Base-by-base conservation (phyloP, 2,329 filamentous ascomycete species). In the Lachnellula hyalina region DNA sequence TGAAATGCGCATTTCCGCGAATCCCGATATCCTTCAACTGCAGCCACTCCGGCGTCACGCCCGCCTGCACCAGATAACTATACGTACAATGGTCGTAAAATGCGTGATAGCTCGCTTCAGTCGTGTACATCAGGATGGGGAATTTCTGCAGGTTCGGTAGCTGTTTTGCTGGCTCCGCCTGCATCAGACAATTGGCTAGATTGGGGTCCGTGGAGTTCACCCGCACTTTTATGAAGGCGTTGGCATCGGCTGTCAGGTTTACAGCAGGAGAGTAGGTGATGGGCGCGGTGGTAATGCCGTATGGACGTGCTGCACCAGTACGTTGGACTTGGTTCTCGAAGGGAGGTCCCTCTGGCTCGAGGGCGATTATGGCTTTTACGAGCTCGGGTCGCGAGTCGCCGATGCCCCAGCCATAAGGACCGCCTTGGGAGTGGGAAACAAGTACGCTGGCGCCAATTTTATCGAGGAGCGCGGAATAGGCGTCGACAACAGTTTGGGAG, bases 311-410 rank as follows among this genome's bases (percentile, higher is more conserved):
- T 2, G 72, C 66, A 2, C 69, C 65, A 1, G 70, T 57, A 0
- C 60, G 62, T n/a, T 66, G 70, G 36, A 75, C 70, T 32, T 72
- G 64, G 14, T 78, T 73, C 25, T 61, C 67, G 60, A 80, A 80
- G 0, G 75, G 77, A 11, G 77, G 76, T 0, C 77, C 77, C 0
- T 68, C 69, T 2, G 77, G 75, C 62, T 80, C 77, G 2, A 80
- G 60, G 0, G 72, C 65, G 1, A 80, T 62, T 3, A 79, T 66
- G 0, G 67, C 72, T 45, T 71, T 70, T 4, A 75, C 70, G 3
- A 77, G 68, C 3, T 67, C 48, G 1, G 76, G 75, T 0, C 73
- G 67, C 21, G 66, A 63, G 62, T 80, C 70, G 36, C 74, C 69
- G 47, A 74, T 65, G 49, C 79, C 42, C 65, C 74, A 71, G 7